A percentile compares a stretch with the other conserved stretches of the same genome.
Evolutionary conservation across 1,284 basidiomycete species (phyloP).

Genomic region (Sanghuangporus baumii): DNA sequence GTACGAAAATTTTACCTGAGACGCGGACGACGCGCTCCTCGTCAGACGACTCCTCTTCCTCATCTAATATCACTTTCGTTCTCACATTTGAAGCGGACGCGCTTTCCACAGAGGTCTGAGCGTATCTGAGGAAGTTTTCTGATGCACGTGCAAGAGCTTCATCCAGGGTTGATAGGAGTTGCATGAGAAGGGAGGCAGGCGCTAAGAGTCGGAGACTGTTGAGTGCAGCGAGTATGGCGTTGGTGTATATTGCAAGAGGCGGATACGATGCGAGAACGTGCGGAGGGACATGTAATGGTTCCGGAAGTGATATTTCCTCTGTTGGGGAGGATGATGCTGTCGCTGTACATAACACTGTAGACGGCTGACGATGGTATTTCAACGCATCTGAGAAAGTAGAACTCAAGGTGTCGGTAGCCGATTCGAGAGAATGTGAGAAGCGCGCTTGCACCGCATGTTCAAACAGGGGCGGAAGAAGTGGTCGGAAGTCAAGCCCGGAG

Average conservation of each 20-base stretch:
- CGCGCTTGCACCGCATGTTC: slow-evolving; percentile 25
- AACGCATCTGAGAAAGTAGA: slow-evolving; percentile 10
- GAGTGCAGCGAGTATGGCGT: slow-evolving; percentile 67
- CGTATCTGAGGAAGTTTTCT: slow-evolving; percentile 40
- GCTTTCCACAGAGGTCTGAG: slow-evolving; percentile 27
- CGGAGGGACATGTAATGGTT: slow-evolving; percentile 52
- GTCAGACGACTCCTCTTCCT: slow-evolving; percentile 27
- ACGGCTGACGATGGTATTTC: slow-evolving; percentile 13
- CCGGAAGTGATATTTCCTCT: slow-evolving; percentile 2
- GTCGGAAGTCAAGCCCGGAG: slow-evolving; percentile 83
- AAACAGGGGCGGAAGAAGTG: slow-evolving; percentile 60
- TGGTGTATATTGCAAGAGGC: slow-evolving; percentile 71
- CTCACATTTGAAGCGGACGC: slow-evolving; percentile 12
- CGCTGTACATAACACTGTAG: slow-evolving; percentile 11
- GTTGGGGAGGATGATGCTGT: slow-evolving; percentile 8
- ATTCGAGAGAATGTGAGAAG: slow-evolving; percentile 27
- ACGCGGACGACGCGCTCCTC: slow-evolving; percentile 43
- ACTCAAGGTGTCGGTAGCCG: slow-evolving; percentile 8
- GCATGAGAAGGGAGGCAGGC: slow-evolving; percentile 48
- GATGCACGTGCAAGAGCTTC: slow-evolving; percentile 42
- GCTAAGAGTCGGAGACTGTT: slow-evolving; percentile 82
- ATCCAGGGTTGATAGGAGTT: slow-evolving; percentile 46
- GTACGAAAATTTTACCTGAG: slow-evolving; percentile 51
- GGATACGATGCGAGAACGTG: slow-evolving; percentile 68
- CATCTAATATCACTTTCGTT: slow-evolving; percentile 23